Evolutionary conservation across 352 stramenopile genomes (phyloP), one percentile per base, ranked within the genome.

Genomic region (Phytophthora multivora): DNA sequence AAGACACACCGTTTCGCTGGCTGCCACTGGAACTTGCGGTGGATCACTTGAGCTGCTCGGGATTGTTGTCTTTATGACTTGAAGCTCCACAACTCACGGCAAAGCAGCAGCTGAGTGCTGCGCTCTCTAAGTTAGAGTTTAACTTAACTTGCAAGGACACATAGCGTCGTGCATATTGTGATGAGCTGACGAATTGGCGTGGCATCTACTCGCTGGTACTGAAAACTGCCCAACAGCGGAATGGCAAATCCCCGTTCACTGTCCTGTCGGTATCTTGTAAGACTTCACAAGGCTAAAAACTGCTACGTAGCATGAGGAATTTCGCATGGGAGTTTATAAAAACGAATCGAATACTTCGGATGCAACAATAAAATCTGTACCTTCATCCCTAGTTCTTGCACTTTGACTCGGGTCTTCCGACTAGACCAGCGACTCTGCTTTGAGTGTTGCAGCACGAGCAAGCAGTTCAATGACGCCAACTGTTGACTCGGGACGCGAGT

Each of bases 351-450:
- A n/a, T 23, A n/a, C 13, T 21, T 49, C 40, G 19, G 3, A 19
- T 18, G 41, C 19, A 31, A 10, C 41, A 35, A 33, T 35, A 48
- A 26, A 11, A 47, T 16, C 18, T 8, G 16, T 49, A n/a, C 38
- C 15, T 23, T 23, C 21, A 23, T 23, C 21, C n/a, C 21, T 23
- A 23, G 19, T 9, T 41, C 13, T 11, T 41, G 13, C 35, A n/a
- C 8, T 10, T 45, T 26, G 39, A 31, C 25, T 51, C 28, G 3
- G 6, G 6, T 50, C 45, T 8, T 51, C 21, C 9, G 28, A 33
- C 28, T 73, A 73, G n/a, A 63, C 4, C 10, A 70, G 54, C 9
- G 66, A 70, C 26, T 63, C 21, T n/a, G 61, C 45, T 55, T 74
- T 74, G 23, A 74, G 54, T 21, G 23, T 56, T 18, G 66, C 66